A percentile compares a stretch with the other conserved stretches of the same genome.
phyloP scores from a whole-genome alignment of 495 filamentous ascomycete species.

The Acidiella bohemica region DNA sequence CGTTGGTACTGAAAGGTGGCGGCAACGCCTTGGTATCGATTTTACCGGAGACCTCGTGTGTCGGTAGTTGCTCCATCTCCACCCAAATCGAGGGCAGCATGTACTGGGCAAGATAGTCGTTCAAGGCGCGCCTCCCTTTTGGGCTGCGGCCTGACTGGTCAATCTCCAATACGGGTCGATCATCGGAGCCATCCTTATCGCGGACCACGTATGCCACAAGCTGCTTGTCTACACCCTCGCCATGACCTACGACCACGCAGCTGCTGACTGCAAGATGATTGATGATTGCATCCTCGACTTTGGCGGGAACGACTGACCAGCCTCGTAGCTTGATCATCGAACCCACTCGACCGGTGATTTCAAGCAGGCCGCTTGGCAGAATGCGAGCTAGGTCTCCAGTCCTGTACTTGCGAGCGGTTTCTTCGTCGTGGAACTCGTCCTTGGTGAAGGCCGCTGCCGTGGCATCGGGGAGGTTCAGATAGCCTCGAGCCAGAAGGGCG shows the following conservation, averaged over 20 bases:
- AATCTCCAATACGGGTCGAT: conserved; percentile 41
- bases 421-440: conserved; percentile 19
- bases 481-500: conserved; percentile 23
- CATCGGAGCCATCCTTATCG: conserved; percentile 38
- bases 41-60: conserved; percentile 54
- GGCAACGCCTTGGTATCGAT: conserved; percentile 50
- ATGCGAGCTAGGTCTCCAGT: conserved; percentile 26
- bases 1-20: too few relatives aligned
- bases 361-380: conserved; percentile 25
- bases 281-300: conserved; percentile 46
- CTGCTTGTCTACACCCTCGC: conserved; percentile 51
- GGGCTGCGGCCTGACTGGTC: conserved; percentile 48
- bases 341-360: conserved; percentile 27
- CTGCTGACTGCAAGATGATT: conserved; percentile 45
- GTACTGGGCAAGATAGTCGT: conserved; percentile 49
- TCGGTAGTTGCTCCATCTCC: conserved; percentile 45
- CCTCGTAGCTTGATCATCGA: conserved; percentile 29
- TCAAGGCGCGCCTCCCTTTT: conserved; percentile 39
- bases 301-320: conserved; percentile 28
- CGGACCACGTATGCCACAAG: conserved; percentile 54
- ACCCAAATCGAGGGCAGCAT: conserved; percentile 61
- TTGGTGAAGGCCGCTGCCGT: conserved; percentile 24
- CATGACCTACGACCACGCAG: conserved; percentile 46
- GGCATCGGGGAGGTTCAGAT: conserved; percentile 27
- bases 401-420: conserved; percentile 26